Evolutionary conservation across 768 basidiomycete species (phyloP).

Genomic region (Lentinula boryana): DNA sequence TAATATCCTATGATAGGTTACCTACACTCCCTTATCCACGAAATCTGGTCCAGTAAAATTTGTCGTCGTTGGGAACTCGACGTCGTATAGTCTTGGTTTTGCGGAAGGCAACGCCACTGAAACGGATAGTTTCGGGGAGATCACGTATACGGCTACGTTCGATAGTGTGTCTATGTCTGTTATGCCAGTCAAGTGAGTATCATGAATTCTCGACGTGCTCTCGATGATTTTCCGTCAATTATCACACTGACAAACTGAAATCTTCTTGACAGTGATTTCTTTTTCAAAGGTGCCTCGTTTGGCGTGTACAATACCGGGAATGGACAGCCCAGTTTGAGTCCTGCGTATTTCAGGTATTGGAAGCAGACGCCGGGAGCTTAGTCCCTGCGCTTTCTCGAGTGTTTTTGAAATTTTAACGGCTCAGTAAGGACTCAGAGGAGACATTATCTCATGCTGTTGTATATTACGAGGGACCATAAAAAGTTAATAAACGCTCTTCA

Average conservation of each 20-base stretch:
- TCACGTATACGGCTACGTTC: conserved; percentile 21
- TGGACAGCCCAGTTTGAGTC: conserved; percentile 26
- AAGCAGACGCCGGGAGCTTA: conserved; percentile 19
- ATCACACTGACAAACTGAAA: not conserved
- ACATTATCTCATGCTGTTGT: too few relatives aligned
- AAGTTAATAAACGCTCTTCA: too few relatives aligned
- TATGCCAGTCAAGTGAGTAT: conserved; percentile 25
- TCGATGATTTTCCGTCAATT: too few relatives aligned
- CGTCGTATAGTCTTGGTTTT: conserved; percentile 26
- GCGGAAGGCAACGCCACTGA: conserved; percentile 22
- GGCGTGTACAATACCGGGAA: conserved; percentile 33
- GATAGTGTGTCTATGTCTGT: conserved; percentile 26
- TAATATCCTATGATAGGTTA: conserved; percentile 8
- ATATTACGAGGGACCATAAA: too few relatives aligned
- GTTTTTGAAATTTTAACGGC: too few relatives aligned
- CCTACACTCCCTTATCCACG: conserved; percentile 17
- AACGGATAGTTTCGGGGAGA: not conserved
- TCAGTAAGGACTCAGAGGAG: too few relatives aligned
- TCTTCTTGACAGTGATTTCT: conserved; percentile 23
- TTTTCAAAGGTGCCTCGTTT: conserved; percentile 32
- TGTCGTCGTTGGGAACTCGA: conserved; percentile 21
- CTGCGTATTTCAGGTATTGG: conserved; percentile 32
- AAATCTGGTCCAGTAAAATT: conserved; percentile 21
- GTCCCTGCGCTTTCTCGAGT: too few relatives aligned
- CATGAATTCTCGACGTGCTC: too few relatives aligned